A percentile compares a stretch with the other conserved stretches of the same genome.
Evolutionary conservation across 2,329 filamentous ascomycete genomes (phyloP).

Genomic region (Calonectria ilicicola): DNA sequence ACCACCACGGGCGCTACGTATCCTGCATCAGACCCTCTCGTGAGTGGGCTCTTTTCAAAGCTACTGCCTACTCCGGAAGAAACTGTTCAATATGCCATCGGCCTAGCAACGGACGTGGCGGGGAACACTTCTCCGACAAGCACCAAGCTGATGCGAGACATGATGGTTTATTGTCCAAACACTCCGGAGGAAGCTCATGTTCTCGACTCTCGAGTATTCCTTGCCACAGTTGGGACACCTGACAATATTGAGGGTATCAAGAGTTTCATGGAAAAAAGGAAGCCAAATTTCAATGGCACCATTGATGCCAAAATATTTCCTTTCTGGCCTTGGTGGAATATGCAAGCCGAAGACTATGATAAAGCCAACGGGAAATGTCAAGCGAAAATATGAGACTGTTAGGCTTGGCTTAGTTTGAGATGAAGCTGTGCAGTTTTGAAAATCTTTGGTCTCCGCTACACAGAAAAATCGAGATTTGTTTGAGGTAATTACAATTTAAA

Average conservation of each 20-base stretch:
- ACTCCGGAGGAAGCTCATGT: slow-evolving; percentile 16
- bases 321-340: slow-evolving; percentile 15
- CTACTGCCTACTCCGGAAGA: slow-evolving; percentile 14
- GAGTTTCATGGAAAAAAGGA: slow-evolving; percentile 17
- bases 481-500: too few species aligned
- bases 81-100: slow-evolving; percentile 1
- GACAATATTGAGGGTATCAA: slow-evolving; percentile 16
- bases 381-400: neutral
- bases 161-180: slow-evolving; percentile 15
- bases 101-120: slow-evolving; percentile 9
- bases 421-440: neutral
- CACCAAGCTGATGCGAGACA: slow-evolving; percentile 26
- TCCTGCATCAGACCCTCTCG: neutral
- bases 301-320: neutral
- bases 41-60: slow-evolving; percentile 13
- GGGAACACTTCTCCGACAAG: slow-evolving; percentile 15
- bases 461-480: too few species aligned
- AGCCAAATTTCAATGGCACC: neutral
- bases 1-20: slow-evolving; percentile 13
- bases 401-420: neutral
- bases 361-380: neutral
- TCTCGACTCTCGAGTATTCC: slow-evolving; percentile 4
- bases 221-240: neutral
- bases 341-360: neutral
- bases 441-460: neutral